Conservation (phyloP, 139 green algal genomes). For the Chlamydomonas incerta region DNA sequence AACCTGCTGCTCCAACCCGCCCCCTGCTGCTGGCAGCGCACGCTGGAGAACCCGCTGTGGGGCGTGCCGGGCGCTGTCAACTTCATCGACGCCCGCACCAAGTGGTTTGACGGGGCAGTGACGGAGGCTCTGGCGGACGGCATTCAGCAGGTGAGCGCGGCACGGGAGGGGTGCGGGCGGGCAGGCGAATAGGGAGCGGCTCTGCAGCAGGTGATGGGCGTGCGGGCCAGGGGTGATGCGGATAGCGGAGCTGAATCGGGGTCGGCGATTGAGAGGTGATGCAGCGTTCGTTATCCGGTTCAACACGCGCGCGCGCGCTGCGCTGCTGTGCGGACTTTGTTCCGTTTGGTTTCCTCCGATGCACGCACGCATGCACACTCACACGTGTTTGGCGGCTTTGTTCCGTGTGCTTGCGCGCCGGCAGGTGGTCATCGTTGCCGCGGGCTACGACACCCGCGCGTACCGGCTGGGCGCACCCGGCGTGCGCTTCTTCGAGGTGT, state of each 20-base stretch:
- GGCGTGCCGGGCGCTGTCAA: slow-evolving; percentile 69
- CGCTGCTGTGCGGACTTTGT: too few relatives aligned
- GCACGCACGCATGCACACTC: too few relatives aligned
- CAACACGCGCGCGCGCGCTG: too few relatives aligned
- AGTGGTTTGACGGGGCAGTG: slow-evolving; percentile 77
- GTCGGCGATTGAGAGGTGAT: too few relatives aligned
- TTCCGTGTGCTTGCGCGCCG: too few relatives aligned
- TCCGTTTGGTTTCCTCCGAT: too few relatives aligned
- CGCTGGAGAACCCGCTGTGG: slow-evolving; percentile 45
- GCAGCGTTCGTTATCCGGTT: too few relatives aligned
- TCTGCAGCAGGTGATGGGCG: neutral
- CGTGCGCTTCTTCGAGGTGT: slow-evolving; percentile 59
- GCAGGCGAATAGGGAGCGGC: too few relatives aligned
- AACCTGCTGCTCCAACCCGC: neutral
- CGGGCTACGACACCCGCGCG: slow-evolving; percentile 79
- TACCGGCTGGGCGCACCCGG: slow-evolving; percentile 62
- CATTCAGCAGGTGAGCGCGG: slow-evolving; percentile 58
- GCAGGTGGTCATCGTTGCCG: slow-evolving; percentile 77
- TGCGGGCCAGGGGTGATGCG: neutral
- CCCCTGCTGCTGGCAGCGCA: neutral
- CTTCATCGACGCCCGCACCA: slow-evolving; percentile 82
- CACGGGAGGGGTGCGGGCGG: neutral
- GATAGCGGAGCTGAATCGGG: too few relatives aligned
- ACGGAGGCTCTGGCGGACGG: slow-evolving; percentile 53
- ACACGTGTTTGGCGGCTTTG: too few relatives aligned